Base-by-base conservation (phyloP, 805 yeast species). In the Isabelozyma gotoi region DNA sequence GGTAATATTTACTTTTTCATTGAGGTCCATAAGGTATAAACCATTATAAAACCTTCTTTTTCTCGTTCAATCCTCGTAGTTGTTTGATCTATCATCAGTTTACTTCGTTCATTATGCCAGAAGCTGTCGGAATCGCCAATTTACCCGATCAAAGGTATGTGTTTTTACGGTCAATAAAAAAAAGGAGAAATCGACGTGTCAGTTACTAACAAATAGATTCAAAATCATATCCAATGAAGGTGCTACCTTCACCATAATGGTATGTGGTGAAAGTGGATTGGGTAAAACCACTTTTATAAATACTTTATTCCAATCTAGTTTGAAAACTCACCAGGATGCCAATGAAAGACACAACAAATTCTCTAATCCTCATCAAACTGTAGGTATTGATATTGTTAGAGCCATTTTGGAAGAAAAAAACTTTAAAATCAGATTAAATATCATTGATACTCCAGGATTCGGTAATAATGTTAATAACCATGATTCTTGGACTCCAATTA, bases 241-340 rank as follows among this genome's bases (percentile, higher is more conserved):
- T 36, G 85, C 89, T 16, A 72, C 82, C 19, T 85, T 88, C 65
- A 88, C 95, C 37, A 56, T 91, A 44, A 81, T 88, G 90, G 82
- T 88, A 19, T 88, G 89, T 38, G 97, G 97, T 55, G 97, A 90
- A 63, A 81, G 91, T 39, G 96, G 97, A 5, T 70, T 89, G 40
- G 97, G 97, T 48, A 88, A 90, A 64, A 84, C 95, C n/a, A 90
- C 97, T 0, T 89, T 89, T 53, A 74, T 90, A 62, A 88, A 88
- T 67, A 88, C 96, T 2, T 65, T 90, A 45, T 88, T 91, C 65
- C 94, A 88, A 64, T 78, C 90, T 1, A 66, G 80, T 19, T 68
- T 87, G 56, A 85, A 85, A 57, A 77, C 76, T 44, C 78, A 78
- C 60, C 73, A 78, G 39, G 78, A 77, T 45, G 72, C 74, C 19